phyloP scores from a whole-genome alignment of 1,139 yeast species.

The Kodamaea anthophila region DNA sequence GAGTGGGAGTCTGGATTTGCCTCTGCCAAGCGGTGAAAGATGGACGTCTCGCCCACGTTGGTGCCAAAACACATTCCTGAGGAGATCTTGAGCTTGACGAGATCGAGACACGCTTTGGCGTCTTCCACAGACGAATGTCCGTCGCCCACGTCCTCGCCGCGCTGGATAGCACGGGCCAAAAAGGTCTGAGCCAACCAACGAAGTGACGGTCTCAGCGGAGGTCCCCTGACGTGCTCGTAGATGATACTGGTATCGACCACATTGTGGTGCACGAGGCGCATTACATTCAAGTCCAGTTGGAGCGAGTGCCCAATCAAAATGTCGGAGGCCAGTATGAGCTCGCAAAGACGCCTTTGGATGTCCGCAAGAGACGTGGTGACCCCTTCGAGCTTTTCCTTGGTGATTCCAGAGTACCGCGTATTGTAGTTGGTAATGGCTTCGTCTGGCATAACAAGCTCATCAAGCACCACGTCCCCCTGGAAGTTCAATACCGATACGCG shows the following conservation, averaged over 20 bases:
- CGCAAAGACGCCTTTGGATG: constrained; percentile 52
- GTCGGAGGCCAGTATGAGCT: constrained; percentile 44
- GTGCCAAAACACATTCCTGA: constrained; percentile 66
- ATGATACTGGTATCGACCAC: constrained; percentile 63
- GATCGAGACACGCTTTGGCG: constrained; percentile 71
- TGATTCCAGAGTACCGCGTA: constrained; percentile 83
- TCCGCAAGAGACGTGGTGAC: constrained; percentile 65
- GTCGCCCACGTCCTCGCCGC: constrained; percentile 37
- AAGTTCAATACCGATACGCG: constrained; percentile 71
- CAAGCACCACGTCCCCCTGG: constrained; percentile 54
- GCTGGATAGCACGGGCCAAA: constrained; percentile 57
- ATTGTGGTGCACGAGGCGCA: constrained; percentile 55
- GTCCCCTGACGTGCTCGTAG: constrained; percentile 73
- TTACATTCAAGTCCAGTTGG: constrained; percentile 59
- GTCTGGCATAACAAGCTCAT: constrained; percentile 70
- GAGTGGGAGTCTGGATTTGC: constrained; percentile 17
- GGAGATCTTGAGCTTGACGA: constrained; percentile 60
- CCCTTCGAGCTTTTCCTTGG: constrained; percentile 53
- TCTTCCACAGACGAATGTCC: constrained; percentile 92
- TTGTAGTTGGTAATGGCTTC: constrained; percentile 71
- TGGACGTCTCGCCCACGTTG: constrained; percentile 30
- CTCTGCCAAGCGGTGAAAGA: constrained; percentile 21
- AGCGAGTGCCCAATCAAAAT: constrained; percentile 68
- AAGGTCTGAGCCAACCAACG: constrained; percentile 56
- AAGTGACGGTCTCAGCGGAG: constrained; percentile 73